phyloP scores from a whole-genome alignment of 805 yeast genomes.

The Cyberlindnera americana region DNA sequence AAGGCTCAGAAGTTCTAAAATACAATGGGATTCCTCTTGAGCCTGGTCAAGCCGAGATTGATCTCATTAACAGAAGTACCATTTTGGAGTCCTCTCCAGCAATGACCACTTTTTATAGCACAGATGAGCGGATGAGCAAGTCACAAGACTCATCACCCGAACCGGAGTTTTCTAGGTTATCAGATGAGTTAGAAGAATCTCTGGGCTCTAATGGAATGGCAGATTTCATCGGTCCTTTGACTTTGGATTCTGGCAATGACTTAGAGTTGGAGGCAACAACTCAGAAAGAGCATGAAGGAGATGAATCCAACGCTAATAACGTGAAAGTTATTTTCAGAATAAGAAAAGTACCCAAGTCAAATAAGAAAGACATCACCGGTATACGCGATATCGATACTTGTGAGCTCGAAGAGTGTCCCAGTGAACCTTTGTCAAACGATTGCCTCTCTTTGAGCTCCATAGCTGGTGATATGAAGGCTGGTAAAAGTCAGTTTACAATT shows the following conservation, averaged over 20 bases:
- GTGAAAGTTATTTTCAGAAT: constrained; percentile 1
- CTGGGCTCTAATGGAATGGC: not conserved
- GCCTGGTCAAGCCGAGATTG: constrained; percentile 1
- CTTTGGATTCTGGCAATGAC: constrained; percentile 16
- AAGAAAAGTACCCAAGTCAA: not conserved
- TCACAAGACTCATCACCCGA: constrained; percentile 1
- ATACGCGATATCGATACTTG: not conserved
- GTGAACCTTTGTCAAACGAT: not conserved
- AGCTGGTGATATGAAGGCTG: too few species aligned
- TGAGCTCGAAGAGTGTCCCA: constrained; percentile 1
- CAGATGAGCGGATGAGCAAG: too few species aligned
- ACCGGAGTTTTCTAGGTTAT: constrained; percentile 11
- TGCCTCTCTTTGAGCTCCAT: too few species aligned
- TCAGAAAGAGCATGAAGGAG: not conserved
- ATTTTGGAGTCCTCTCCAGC: constrained; percentile 1
- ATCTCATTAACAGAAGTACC: constrained; percentile 9
- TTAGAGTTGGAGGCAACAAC: constrained; percentile 7
- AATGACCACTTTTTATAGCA: not conserved
- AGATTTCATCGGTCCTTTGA: constrained; percentile 10
- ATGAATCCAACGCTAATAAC: not conserved
- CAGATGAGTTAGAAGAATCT: constrained; percentile 18
- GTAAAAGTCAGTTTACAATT: too few species aligned
- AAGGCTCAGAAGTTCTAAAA: not conserved
- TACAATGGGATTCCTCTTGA: constrained; percentile 1
- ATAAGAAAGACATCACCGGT: not conserved